Percentiles rank a stretch among this genome's conserved stretches.
These are phyloP conservation scores for Euphorbia pulcherrima DNA, from an alignment of 345 rosid species.

Conservation along the genomic window DNA sequence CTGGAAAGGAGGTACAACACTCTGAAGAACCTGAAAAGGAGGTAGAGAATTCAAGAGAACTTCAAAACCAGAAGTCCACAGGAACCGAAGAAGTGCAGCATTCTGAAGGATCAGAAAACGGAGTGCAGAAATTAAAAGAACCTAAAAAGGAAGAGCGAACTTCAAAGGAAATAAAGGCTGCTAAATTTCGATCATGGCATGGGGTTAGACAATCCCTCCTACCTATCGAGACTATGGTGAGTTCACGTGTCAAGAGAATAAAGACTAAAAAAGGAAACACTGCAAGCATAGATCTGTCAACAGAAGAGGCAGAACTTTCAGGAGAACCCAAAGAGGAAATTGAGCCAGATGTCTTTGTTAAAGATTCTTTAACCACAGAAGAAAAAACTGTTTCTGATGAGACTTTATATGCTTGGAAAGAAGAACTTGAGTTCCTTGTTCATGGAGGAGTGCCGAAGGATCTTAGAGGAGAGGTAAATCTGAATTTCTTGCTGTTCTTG, in stretches of 20 bases:
- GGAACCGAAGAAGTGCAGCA: neutral
- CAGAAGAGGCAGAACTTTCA: conserved; percentile 29
- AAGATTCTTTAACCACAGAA: conserved; percentile 29
- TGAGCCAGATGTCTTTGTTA: conserved; percentile 34
- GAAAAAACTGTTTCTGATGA: conserved; percentile 22
- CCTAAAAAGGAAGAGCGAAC: conserved; percentile 30
- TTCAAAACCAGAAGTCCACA: conserved; percentile 15
- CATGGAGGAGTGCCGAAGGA: conserved; percentile 92
- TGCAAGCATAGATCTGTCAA: conserved; percentile 28
- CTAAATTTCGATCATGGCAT: conserved; percentile 51
- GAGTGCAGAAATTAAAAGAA: conserved; percentile 14
- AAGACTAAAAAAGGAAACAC: conserved; percentile 29
- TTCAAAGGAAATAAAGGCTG: conserved; percentile 38
- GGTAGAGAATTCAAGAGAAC: conserved; percentile 9
- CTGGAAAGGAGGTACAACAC: neutral
- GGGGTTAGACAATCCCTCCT: conserved; percentile 56
- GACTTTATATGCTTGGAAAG: conserved; percentile 55
- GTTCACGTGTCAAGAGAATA: conserved; percentile 50
- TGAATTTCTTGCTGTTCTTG: conserved; percentile 16
- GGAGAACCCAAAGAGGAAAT: conserved; percentile 37
- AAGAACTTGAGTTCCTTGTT: conserved; percentile 85
- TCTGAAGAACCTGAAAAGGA: conserved; percentile 12
- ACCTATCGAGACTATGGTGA: conserved; percentile 68
- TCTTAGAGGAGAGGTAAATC: conserved; percentile 83
- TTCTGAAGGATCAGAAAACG: conserved; percentile 10